These are phyloP conservation scores for Tuber brumale DNA, from an alignment of 495 filamentous ascomycete genomes.

Conservation along the genomic window DNA sequence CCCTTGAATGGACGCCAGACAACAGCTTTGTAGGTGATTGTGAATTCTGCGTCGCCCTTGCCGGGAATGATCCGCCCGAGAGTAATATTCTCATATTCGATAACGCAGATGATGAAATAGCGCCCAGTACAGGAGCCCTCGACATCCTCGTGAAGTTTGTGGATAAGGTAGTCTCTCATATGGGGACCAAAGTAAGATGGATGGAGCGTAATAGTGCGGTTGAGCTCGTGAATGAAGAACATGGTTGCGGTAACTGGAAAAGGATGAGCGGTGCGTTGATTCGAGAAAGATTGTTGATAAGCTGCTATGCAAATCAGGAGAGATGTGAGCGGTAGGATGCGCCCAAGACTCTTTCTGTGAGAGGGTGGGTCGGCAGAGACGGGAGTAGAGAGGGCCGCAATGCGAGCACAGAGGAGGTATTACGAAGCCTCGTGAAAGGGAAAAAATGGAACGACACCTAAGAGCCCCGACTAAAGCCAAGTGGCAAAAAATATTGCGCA, in stretches of 20 bases:
- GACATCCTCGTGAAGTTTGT: constrained; percentile 79
- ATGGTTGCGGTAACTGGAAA: constrained; percentile 49
- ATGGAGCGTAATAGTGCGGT: constrained; percentile 85
- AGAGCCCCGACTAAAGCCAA: neutral
- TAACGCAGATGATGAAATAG: constrained; percentile 92
- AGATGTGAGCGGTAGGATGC: neutral
- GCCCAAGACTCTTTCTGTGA: neutral
- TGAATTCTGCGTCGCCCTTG: constrained; percentile 86
- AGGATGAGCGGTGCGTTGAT: neutral
- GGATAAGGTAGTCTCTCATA: constrained; percentile 79
- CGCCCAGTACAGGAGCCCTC: constrained; percentile 88
- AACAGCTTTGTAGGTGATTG: constrained; percentile 85
- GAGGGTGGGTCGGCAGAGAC: neutral
- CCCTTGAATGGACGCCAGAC: constrained; percentile 96
- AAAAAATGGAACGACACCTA: neutral
- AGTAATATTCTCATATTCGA: constrained; percentile 87
- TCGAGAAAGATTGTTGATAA: neutral
- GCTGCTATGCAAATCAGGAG: neutral
- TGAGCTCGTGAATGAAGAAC: constrained; percentile 97
- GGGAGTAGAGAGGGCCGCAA: neutral
- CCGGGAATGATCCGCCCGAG: constrained; percentile 86
- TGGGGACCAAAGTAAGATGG: constrained; percentile 92
- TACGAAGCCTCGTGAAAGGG: neutral
- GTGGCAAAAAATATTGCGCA: neutral
- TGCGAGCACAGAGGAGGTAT: neutral